Percentiles rank a stretch among this genome's conserved stretches.
Evolutionary conservation across 2,329 filamentous ascomycete genomes (phyloP).

Genomic region (Xenoacremonium recifei): DNA sequence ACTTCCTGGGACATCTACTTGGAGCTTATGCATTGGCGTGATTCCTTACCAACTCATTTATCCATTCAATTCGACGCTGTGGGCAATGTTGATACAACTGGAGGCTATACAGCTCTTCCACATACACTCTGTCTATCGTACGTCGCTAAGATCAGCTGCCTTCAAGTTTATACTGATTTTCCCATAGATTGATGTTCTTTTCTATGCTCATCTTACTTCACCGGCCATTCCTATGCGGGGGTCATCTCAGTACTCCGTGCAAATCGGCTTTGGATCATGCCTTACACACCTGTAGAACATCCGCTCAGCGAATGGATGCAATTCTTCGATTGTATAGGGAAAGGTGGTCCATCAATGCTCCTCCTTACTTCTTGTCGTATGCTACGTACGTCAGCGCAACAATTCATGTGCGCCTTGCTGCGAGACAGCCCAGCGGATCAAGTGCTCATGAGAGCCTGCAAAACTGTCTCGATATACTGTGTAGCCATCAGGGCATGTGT

Average conservation of each 20-base stretch:
- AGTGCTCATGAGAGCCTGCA: conserved; percentile 38
- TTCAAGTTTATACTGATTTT: no score
- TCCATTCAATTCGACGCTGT: not conserved
- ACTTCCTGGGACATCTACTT: conserved; percentile 32
- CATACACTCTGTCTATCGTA: not conserved
- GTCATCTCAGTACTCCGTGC: conserved; percentile 41
- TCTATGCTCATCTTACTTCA: conserved; percentile 49
- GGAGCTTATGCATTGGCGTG: conserved; percentile 40
- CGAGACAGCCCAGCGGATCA: conserved; percentile 35
- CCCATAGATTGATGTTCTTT: conserved; percentile 36
- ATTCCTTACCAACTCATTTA: conserved; percentile 38
- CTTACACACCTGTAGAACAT: conserved; percentile 40
- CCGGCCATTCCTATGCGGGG: conserved; percentile 49
- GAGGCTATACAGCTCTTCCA: conserved; percentile 6
- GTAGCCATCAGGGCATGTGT: conserved; percentile 40
- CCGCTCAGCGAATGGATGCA: conserved; percentile 41
- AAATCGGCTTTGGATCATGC: conserved; percentile 37
- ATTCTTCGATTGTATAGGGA: conserved; percentile 41
- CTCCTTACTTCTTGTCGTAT: conserved; percentile 52
- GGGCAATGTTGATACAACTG: no score
- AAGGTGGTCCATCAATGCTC: conserved; percentile 40
- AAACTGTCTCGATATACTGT: conserved; percentile 42
- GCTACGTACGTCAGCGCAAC: conserved; percentile 52
- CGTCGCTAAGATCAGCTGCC: no score
- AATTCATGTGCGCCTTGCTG: conserved; percentile 49